Percentiles rank a stretch among this genome's conserved stretches.
Evolutionary conservation across 2,329 filamentous ascomycete species (phyloP).

Genomic region (Monosporascus sp.): DNA sequence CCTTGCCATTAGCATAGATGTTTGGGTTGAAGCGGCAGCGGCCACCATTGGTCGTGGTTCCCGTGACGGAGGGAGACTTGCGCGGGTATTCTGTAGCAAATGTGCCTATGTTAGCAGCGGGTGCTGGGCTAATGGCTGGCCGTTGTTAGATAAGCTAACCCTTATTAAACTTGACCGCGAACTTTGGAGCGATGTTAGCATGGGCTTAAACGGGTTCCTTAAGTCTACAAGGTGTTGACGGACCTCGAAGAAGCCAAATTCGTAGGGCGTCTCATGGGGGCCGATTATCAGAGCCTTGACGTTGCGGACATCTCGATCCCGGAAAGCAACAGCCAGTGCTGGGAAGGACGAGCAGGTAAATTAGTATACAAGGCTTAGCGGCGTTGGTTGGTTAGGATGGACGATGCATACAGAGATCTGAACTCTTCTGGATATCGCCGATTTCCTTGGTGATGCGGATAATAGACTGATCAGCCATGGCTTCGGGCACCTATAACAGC

Average conservation of each 20-base stretch:
- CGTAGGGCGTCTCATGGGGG: constrained; percentile 90
- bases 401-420: constrained; percentile 71
- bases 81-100: constrained; percentile 69
- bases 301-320: constrained; percentile 82
- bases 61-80: constrained; percentile 56
- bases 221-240: constrained; percentile 16
- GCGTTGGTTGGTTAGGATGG: not conserved
- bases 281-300: constrained; percentile 86
- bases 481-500: constrained; percentile 11
- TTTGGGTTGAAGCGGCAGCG: constrained; percentile 93
- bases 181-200: constrained; percentile 45
- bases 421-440: constrained; percentile 73
- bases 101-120: constrained; percentile 4
- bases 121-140: not conserved
- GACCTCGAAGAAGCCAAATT: constrained; percentile 96
- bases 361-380: constrained; percentile 6
- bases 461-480: constrained; percentile 79
- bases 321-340: constrained; percentile 83
- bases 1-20: constrained; percentile 85
- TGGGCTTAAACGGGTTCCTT: not conserved
- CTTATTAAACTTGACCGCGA: constrained; percentile 69
- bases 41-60: constrained; percentile 83
- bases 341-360: constrained; percentile 9
- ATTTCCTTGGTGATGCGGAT: constrained; percentile 89
- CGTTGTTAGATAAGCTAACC: constrained; percentile 40